Conservation (phyloP, 441 rosid genomes). For the Adansonia grandidieri region DNA sequence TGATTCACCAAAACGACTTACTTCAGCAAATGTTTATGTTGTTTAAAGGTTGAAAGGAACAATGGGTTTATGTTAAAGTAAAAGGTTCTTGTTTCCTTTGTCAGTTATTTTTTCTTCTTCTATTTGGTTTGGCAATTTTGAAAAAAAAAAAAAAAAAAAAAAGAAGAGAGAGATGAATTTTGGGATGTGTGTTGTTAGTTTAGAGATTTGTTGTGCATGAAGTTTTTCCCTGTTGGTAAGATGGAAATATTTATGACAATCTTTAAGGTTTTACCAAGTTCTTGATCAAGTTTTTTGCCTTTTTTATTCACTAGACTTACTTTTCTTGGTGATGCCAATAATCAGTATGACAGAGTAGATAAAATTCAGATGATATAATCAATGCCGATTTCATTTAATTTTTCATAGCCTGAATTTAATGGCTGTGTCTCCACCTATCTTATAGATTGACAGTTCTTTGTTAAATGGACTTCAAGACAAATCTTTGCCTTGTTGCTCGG, state of each 20-base stretch:
- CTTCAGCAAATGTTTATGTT: conserved; percentile 1
- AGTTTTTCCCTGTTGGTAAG: background rate
- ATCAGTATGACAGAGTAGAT: conserved; percentile 30
- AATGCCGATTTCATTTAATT: conserved; percentile 7
- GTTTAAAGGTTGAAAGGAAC: background rate
- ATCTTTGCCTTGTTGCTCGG: conserved; percentile 4
- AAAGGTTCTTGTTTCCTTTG: background rate
- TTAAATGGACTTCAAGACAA: background rate
- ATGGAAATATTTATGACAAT: conserved; percentile 7
- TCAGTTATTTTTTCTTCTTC: background rate
- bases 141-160: background rate
- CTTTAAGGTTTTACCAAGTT: conserved; percentile 13
- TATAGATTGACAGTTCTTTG: background rate
- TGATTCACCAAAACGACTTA: background rate
- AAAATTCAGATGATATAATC: conserved; percentile 17
- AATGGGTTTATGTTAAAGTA: conserved; percentile 4
- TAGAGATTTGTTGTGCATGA: background rate
- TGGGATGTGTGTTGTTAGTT: background rate
- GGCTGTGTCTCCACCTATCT: background rate
- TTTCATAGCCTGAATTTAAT: background rate
- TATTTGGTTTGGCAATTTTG: conserved; percentile 1
- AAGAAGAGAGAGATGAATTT: background rate
- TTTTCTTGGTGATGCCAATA: conserved; percentile 33
- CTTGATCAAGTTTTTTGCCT: conserved; percentile 13
- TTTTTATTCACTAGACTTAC: background rate